Percentiles rank a stretch among this genome's conserved stretches.
Conservation (phyloP, 805 yeast species). For the Cyberlindnera saturnus region DNA sequence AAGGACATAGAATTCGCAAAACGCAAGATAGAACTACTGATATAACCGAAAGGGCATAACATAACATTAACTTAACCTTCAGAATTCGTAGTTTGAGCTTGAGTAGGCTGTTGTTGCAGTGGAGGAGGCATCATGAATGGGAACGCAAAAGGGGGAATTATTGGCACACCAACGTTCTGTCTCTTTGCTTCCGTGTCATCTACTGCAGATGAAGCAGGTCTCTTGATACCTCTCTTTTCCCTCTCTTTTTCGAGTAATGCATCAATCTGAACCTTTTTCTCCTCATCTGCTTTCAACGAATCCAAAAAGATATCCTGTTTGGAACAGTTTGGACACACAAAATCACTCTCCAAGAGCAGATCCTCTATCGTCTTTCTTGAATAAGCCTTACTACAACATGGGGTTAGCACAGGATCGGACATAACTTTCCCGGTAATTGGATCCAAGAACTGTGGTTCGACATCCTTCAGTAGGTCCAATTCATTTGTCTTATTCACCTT, state of each 20-base stretch:
- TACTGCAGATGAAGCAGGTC: slow-evolving; percentile 6
- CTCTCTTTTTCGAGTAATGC: slow-evolving; percentile 38
- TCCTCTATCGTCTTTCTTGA: slow-evolving; percentile 62
- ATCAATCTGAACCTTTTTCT: slow-evolving; percentile 48
- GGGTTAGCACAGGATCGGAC: slow-evolving; percentile 70
- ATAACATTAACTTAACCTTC: too few relatives aligned
- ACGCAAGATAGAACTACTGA: too few relatives aligned
- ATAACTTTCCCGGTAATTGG: slow-evolving; percentile 64
- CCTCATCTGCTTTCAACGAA: slow-evolving; percentile 55
- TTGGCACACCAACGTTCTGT: slow-evolving; percentile 6
- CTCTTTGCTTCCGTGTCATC: slow-evolving; percentile 11
- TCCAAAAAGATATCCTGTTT: slow-evolving; percentile 72
- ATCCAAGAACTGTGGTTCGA: slow-evolving; percentile 59
- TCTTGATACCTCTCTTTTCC: slow-evolving; percentile 26
- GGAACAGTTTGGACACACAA: slow-evolving; percentile 84
- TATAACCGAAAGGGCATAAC: too few relatives aligned
- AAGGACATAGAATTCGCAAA: too few relatives aligned
- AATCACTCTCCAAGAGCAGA: slow-evolving; percentile 70
- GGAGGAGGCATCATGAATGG: slow-evolving; percentile 5
- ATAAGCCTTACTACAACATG: slow-evolving; percentile 63
- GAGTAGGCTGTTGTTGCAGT: too few relatives aligned
- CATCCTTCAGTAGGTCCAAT: slow-evolving; percentile 24
- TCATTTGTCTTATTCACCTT: slow-evolving; percentile 30
- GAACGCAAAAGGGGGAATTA: slow-evolving; percentile 13
- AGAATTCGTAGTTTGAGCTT: too few relatives aligned